These are phyloP conservation scores for Anisodus acutangulus DNA, from an alignment of 257 asterid genomes.

Conservation along the genomic window DNA sequence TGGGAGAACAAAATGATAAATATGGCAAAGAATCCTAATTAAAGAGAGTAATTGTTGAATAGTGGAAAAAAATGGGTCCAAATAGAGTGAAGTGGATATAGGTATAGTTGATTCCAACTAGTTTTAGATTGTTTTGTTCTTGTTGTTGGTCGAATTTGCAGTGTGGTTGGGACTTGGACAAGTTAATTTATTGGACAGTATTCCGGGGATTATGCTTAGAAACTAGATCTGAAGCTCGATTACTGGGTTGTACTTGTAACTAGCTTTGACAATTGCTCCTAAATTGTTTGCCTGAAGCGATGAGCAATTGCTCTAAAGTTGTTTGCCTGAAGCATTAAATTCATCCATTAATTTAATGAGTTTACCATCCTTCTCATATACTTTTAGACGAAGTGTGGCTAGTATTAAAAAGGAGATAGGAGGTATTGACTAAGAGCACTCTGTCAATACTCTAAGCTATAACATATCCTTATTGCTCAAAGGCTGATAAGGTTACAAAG, in stretches of 20 bases:
- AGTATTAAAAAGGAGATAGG: background rate
- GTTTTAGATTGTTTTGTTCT: background rate
- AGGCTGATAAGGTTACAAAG: constrained; percentile 14
- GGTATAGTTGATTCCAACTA: background rate
- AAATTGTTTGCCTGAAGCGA: background rate
- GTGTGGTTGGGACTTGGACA: background rate
- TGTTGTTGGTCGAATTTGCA: background rate
- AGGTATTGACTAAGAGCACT: background rate
- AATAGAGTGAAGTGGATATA: background rate
- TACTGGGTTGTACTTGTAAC: background rate
- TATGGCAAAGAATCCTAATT: background rate
- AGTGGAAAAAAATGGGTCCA: no score
- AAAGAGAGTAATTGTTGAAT: no score
- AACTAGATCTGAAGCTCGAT: constrained; percentile 23
- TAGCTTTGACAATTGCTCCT: constrained; percentile 1
- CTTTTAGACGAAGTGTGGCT: background rate
- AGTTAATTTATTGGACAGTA: background rate
- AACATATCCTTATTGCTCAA: constrained; percentile 15
- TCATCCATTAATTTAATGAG: background rate
- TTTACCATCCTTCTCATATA: background rate
- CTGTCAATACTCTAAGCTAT: background rate
- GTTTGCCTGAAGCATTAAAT: background rate
- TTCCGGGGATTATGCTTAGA: background rate
- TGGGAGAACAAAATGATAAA: background rate
- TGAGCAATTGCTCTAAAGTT: no score